phyloP scores from a whole-genome alignment of 1,284 basidiomycete species.

The Phylloboletellus chloephorus region DNA sequence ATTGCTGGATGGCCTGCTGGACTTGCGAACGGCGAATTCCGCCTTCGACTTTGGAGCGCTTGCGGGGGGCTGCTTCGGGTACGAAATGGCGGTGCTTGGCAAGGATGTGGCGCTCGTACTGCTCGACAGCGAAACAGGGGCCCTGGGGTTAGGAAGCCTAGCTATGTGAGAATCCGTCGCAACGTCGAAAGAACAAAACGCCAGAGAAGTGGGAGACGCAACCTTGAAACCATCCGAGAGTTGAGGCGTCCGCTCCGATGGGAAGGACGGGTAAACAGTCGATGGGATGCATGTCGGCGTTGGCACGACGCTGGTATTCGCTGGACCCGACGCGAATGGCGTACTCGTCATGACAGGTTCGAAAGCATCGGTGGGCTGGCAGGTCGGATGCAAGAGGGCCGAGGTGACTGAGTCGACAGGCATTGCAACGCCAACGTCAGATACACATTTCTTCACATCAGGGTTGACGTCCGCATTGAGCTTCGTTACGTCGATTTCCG shows the following conservation, averaged over 20 bases:
- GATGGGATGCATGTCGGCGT: not conserved
- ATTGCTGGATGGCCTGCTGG: not conserved
- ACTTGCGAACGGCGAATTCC: not conserved
- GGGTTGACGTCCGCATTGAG: not conserved
- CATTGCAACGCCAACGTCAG: not conserved
- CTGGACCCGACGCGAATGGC: constrained; percentile 7
- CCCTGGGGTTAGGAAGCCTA: constrained; percentile 15
- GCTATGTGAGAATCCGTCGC: constrained; percentile 10
- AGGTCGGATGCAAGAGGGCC: not conserved
- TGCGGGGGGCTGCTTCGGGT: not conserved
- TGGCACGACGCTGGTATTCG: not conserved
- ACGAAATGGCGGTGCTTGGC: not conserved
- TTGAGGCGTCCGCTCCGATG: not conserved
- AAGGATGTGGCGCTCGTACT: not conserved
- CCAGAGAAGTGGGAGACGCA: constrained; percentile 12
- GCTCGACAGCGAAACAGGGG: not conserved
- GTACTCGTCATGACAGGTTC: constrained; percentile 19
- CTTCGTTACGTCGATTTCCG: not conserved
- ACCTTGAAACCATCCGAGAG: not conserved
- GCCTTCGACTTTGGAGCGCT: not conserved
- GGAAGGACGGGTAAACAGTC: not conserved
- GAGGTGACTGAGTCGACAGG: not conserved
- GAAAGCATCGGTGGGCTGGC: constrained; percentile 7
- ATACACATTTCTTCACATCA: not conserved
- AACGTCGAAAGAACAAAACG: constrained; percentile 6